A percentile compares a stretch with the other conserved stretches of the same genome.
phyloP scores from a whole-genome alignment of 768 basidiomycete genomes.

The Agrocybe chaxingu region DNA sequence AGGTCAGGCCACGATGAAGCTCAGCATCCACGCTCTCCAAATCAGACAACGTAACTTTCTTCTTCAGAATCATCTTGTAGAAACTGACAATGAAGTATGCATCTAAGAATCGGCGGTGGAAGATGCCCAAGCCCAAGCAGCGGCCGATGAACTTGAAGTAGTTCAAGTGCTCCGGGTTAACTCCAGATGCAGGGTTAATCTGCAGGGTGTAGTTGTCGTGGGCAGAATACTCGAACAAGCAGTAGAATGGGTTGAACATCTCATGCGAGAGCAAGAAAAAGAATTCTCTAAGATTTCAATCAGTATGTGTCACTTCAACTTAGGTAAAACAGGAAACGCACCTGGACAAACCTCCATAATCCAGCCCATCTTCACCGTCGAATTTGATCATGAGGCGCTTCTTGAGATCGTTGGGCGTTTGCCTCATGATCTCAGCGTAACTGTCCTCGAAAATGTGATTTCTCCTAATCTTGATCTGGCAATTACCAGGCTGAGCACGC shows the following conservation, averaged over 20 bases:
- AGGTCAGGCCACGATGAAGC: conserved; percentile 89
- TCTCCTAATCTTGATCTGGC: conserved; percentile 96
- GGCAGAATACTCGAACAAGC: conserved; percentile 98
- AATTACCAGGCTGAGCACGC: conserved; percentile 97
- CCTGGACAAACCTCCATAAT: conserved; percentile 98
- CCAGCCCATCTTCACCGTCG: conserved; percentile 97
- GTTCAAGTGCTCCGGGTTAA: conserved; percentile 98
- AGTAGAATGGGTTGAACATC: conserved; percentile 99
- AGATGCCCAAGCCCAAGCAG: conserved; percentile 92
- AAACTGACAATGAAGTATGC: conserved; percentile 99
- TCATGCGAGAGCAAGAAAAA: conserved; percentile 99
- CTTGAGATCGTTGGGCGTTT: conserved; percentile 97
- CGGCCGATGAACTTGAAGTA: conserved; percentile 99
- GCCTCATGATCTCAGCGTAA: conserved; percentile 99
- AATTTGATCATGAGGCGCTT: conserved; percentile 99
- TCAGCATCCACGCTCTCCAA: conserved; percentile 97
- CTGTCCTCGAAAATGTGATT: conserved; percentile 99
- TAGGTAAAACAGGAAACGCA: conserved; percentile 30
- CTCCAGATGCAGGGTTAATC: conserved; percentile 96
- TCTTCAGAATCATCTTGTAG: conserved; percentile 99
- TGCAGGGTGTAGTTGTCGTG: conserved; percentile 99
- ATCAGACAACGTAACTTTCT: conserved; percentile 92
- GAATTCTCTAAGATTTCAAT: conserved; percentile 71
- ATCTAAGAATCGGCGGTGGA: conserved; percentile 98
- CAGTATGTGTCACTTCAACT: neutral